Base-by-base conservation (phyloP, 2,329 filamentous ascomycete species). In the Cladosporium sphaerospermum region DNA sequence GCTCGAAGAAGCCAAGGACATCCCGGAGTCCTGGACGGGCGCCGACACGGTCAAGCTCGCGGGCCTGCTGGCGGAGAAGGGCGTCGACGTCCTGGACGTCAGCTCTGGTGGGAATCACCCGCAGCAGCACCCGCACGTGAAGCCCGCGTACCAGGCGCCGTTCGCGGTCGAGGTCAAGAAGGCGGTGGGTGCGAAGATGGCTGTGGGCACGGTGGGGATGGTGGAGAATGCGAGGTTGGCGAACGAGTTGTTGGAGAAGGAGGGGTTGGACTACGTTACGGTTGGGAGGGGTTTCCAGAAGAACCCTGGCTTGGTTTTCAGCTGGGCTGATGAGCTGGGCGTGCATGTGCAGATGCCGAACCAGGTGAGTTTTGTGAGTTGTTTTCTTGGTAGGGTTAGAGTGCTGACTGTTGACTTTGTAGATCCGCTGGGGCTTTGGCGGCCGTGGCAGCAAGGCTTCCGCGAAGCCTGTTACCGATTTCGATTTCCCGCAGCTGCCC, bases 61-160 rank as follows among this genome's bases (percentile, higher is more conserved):
- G 0, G 66, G 75, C 65, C 73, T 85, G 9, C 78, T 96, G 1
- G 86, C 88, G 0, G 80, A 78, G 0, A 75, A 78, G 10, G 91
- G 91, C 31, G 79, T 96, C 41, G 91, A 96, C 67, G 74, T 95
- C 13, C 77, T 96, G 31, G 91, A 96, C 67, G 82, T 95, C 54
- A 89, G 84, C 61, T 84, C 83, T 1, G 89, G 84, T 33, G 91
- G 88, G 37, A 86, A 88, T 66, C 79, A 83, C 65, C 69, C 75
- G 28, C 67, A 70, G 42, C 67, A 56, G 45, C 74, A 82, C 65
- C 81, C 89, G 58, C 72, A 76, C 16, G 62, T 77, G 10, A 78
- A 80, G 42, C 82, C 84, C 1, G 85, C 76, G 0, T 92, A 88
- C 75, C 90, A 95, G 73, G 78, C 84, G 18, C 81, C 84, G 39